A percentile compares a stretch with the other conserved stretches of the same genome.
These are phyloP conservation scores for Backusella mclennaniae DNA, from an alignment of 192 early-diverging fungal species.

Conservation along the genomic window DNA sequence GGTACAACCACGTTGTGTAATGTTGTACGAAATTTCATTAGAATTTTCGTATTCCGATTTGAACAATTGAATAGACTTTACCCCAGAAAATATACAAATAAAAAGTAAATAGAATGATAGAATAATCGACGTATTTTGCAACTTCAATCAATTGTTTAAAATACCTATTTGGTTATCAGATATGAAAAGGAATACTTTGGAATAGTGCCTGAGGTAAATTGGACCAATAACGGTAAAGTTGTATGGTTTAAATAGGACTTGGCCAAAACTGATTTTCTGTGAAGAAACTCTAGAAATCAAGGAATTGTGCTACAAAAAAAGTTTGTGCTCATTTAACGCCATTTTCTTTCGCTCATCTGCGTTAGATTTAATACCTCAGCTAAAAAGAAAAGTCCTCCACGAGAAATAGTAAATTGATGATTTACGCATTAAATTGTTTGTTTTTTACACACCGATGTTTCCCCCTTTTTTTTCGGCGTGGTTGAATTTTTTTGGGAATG, in stretches of 20 bases:
- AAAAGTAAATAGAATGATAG: neutral
- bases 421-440: neutral
- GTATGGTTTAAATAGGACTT: neutral
- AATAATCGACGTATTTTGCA: neutral
- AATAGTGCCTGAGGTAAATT: neutral
- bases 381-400: neutral
- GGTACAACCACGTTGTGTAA: neutral
- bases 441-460: too few species aligned
- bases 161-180: too few species aligned
- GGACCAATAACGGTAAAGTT: neutral
- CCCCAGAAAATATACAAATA: neutral
- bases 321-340: neutral
- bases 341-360: neutral
- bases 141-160: neutral
- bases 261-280: neutral
- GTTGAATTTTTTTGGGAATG: too few species aligned
- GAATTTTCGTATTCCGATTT: neutral
- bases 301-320: conserved; percentile 1
- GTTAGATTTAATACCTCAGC: neutral
- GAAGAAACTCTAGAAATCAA: neutral
- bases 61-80: neutral
- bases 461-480: too few species aligned
- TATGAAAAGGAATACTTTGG: too few species aligned
- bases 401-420: neutral
- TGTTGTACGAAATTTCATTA: neutral